These are phyloP conservation scores for Centaurea solstitialis DNA, from an alignment of 129 eudicot species.

Conservation along the genomic window DNA sequence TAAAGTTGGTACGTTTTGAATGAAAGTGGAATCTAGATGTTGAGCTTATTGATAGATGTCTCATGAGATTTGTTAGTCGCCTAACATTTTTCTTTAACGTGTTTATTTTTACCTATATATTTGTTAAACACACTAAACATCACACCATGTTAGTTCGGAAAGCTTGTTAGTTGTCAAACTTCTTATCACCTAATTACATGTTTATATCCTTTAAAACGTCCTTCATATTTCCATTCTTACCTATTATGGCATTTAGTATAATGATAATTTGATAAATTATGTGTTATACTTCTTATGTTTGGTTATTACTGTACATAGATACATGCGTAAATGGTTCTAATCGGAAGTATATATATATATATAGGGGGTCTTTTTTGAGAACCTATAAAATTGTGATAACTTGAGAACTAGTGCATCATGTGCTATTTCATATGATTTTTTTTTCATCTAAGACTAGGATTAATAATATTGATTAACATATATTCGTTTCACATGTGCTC, in stretches of 20 bases:
- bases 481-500: too few species aligned
- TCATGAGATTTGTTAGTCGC: neutral
- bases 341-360: too few species aligned
- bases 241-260: neutral
- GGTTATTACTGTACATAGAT: neutral
- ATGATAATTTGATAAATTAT: neutral
- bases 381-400: too few species aligned
- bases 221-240: neutral
- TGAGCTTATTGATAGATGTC: neutral
- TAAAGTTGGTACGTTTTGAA: neutral
- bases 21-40: neutral
- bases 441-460: too few species aligned
- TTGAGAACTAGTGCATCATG: too few species aligned
- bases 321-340: neutral
- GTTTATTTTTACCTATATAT: neutral
- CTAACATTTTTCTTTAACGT: neutral
- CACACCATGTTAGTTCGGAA: neutral
- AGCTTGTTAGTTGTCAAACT: constrained; percentile 12
- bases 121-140: constrained; percentile 4
- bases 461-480: too few species aligned
- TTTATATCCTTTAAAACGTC: neutral
- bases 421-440: too few species aligned
- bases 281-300: neutral
- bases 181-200: constrained; percentile 6
- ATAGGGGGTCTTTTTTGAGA: too few species aligned